Evolutionary conservation across 306 rosid genomes (phyloP), one percentile per base, ranked within the genome.

Genomic region (Pterocarpus macrocarpus): DNA sequence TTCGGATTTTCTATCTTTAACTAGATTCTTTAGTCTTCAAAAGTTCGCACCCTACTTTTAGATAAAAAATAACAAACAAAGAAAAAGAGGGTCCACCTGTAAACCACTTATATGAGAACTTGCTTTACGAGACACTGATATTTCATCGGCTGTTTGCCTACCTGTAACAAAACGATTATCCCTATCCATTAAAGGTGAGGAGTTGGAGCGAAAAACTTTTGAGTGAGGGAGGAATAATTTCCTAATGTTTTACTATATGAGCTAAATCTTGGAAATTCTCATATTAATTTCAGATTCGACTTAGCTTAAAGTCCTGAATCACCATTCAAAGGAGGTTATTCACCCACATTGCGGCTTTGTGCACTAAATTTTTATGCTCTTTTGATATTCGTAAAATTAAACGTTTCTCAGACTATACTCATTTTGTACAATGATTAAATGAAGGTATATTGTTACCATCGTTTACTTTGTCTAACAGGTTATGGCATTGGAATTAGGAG

Each of bases 401-500:
- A 71, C 63, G 49, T 32, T 41, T 61, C 22, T 38, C 30, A 12
- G 4, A 22, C 4, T 80, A 1, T 43, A n/a, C 10, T 79, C 39
- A 17, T 70, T 53, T 56, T 64, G 38, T 52, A 5, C 22, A 41
- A 35, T 13, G 44, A 49, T 63, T 34, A 32, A 55, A 16, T 55
- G 33, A 61, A 22, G 69, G 15, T 10, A 35, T 38, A 11, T 11
- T 47, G 33, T 0, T 39, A 62, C 38, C 2, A 49, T 49, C 3
- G 10, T 52, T 59, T 12, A 8, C 6, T 13, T 53, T 58, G 32
- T 69, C 67, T 81, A 8, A 69, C 86, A 94, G 98, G 87, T 85
- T 13, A 90, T 94, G 98, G 98, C 97, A 44, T 0, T 92, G 81
- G 97, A 94, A 84, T 70, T 94, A 78, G 97, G 98, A 10, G 80